Base-by-base conservation (phyloP, 192 early-diverging fungal genomes). In the Lobosporangium transversale region DNA sequence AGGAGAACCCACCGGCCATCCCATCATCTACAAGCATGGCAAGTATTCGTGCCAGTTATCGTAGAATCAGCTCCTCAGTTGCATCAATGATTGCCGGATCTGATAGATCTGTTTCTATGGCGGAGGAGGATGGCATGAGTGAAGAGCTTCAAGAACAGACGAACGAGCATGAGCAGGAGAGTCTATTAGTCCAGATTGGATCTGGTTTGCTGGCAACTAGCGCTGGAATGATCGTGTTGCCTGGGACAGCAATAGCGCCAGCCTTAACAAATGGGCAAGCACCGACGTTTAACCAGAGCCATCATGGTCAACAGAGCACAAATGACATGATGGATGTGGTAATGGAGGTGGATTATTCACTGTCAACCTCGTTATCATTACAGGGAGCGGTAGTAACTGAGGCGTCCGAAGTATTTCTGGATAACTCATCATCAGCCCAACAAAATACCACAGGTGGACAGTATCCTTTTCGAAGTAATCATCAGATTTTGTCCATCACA, bases 1-100 rank as follows among this genome's bases (percentile, higher is more conserved):
- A 62, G 17, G 73, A 76, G 42, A 43, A 67, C 17, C 60, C 52
- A 0, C 31, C 35, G n/a, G 45, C 48, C 1, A 4, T n/a, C 17
- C 18, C 59, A 15, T 49, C 43, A 9, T 40, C 31, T 20, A 26
- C 58, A 5, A 55, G 23, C 33, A 24, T 71, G 33, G 45, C 35
- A 4, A 64, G n/a, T 24, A 61, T 66, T 23, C 52, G 44, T 6
- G 65, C 57, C 3, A 56, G 20, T 21, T 59, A 56, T 40, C 17
- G 51, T 18, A 58, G 36, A 35, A 56, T 57, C 14, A 54, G 45
- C 36, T 44, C 55, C 10, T 18, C 53, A 5, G 61, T 64, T 27
- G 61, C 53, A 1, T 35, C 26, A 3, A 70, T 69, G 67, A 24
- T 62, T 12, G 51, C 52, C 1, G 52, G 18, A 21, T 0, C 31